Conservation (phyloP, 352 stramenopile species). For the Phytophthora uliginosa region DNA sequence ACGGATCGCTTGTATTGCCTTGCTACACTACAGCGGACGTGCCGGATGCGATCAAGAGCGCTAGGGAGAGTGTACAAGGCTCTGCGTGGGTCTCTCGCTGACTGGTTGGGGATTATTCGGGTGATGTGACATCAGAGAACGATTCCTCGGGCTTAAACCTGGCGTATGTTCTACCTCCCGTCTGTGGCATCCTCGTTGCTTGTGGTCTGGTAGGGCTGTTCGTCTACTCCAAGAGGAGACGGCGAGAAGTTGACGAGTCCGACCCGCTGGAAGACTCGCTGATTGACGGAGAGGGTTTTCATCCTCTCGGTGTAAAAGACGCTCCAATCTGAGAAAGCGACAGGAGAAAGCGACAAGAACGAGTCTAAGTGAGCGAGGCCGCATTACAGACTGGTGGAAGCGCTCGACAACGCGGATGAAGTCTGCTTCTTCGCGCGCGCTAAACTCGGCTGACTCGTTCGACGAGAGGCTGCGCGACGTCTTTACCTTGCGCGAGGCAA, state of each 20-base stretch:
- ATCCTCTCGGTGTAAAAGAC: background rate
- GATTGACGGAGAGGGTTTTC: background rate
- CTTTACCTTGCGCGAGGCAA: background rate
- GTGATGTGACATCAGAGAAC: background rate
- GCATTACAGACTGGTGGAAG: no score
- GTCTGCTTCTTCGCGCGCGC: background rate
- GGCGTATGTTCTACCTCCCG: background rate
- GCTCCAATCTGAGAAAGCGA: no score
- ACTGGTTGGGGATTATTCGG: constrained; percentile 24
- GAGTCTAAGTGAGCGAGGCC: no score
- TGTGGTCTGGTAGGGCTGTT: background rate
- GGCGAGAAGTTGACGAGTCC: background rate
- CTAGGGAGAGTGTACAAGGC: constrained; percentile 13
- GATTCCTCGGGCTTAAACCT: background rate
- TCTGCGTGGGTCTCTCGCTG: constrained; percentile 27
- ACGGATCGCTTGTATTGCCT: constrained; percentile 33
- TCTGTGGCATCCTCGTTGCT: background rate
- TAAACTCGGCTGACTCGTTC: background rate
- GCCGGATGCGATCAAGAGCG: background rate
- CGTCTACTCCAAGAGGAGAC: background rate
- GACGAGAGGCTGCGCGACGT: background rate
- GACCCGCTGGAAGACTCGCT: background rate
- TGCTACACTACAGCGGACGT: constrained; percentile 17
- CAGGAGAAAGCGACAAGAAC: no score
- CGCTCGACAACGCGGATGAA: no score